These are phyloP conservation scores for Trichoderma koningii DNA, from an alignment of 2,329 filamentous ascomycete species.

Conservation along the genomic window DNA sequence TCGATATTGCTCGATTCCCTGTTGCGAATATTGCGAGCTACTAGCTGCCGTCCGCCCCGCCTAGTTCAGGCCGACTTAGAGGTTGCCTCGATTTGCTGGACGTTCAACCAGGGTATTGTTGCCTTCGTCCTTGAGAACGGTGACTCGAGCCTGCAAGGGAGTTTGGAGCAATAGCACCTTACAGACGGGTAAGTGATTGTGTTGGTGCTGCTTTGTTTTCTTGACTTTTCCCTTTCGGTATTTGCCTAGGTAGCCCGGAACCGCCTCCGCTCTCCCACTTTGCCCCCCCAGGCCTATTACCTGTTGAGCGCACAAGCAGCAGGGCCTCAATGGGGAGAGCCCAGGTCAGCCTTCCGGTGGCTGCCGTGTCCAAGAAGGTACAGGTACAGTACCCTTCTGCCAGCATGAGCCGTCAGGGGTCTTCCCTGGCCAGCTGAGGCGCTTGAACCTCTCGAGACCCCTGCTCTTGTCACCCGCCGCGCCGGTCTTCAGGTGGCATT, in stretches of 20 bases:
- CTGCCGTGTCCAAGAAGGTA: conserved; percentile 1
- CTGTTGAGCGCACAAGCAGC: background rate
- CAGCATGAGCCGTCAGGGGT: conserved; percentile 9
- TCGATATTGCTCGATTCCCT: conserved; percentile 2
- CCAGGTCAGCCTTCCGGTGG: conserved; percentile 1
- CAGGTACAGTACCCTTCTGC: background rate
- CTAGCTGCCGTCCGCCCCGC: conserved; percentile 1
- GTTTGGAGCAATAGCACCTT: background rate
- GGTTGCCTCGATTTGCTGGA: background rate
- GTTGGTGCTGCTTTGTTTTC: background rate
- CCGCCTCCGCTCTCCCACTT: background rate
- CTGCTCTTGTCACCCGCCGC: conserved; percentile 9
- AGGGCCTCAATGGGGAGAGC: background rate
- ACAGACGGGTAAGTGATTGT: conserved; percentile 2
- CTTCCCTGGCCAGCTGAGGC: conserved; percentile 26
- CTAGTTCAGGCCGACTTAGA: background rate
- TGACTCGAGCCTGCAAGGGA: background rate
- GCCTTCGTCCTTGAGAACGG: background rate
- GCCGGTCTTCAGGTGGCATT: conserved; percentile 27
- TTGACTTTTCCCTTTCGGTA: background rate
- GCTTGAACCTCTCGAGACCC: conserved; percentile 16
- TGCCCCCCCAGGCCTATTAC: background rate
- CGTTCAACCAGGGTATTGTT: background rate
- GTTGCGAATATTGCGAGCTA: background rate
- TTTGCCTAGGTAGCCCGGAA: background rate